Evolutionary conservation across 306 rosid species (phyloP).

Genomic region (Fagus sylvatica): DNA sequence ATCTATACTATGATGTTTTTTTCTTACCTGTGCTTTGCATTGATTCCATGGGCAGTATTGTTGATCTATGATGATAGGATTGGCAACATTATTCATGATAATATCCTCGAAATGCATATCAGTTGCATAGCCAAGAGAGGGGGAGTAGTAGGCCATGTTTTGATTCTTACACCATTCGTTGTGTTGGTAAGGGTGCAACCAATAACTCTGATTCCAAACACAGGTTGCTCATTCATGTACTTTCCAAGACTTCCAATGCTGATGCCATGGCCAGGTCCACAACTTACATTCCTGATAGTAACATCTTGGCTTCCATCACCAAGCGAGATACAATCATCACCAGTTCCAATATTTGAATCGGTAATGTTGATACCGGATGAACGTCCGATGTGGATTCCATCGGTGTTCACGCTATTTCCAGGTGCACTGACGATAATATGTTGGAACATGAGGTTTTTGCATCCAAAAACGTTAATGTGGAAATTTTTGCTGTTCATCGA

Average conservation of each 20-base stretch:
- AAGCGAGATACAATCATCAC: constrained; percentile 56
- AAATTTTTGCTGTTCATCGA: constrained; percentile 39
- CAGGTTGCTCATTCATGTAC: constrained; percentile 26
- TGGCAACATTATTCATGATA: too few relatives aligned
- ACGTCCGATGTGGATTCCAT: constrained; percentile 54
- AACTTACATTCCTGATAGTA: constrained; percentile 17
- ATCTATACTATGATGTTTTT: too few relatives aligned
- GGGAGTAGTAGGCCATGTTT: too few relatives aligned
- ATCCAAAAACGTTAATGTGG: constrained; percentile 36
- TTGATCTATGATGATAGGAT: constrained; percentile 50
- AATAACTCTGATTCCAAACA: constrained; percentile 16
- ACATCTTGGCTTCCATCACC: constrained; percentile 46
- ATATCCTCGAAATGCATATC: too few relatives aligned
- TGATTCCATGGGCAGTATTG: constrained; percentile 54
- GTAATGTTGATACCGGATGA: too few relatives aligned
- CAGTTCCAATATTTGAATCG: too few relatives aligned
- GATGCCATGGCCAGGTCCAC: too few relatives aligned
- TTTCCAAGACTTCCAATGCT: constrained; percentile 45
- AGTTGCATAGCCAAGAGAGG: too few relatives aligned
- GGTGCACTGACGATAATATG: constrained; percentile 33
- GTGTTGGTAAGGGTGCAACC: too few relatives aligned
- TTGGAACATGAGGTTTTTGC: constrained; percentile 32
- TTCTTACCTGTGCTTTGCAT: constrained; percentile 32
- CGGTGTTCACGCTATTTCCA: constrained; percentile 33
- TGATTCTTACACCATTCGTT: too few relatives aligned